A percentile compares a stretch with the other conserved stretches of the same genome.
Conservation (phyloP, 371 early-diverging fungal genomes). For the Mortierella polycephala region DNA sequence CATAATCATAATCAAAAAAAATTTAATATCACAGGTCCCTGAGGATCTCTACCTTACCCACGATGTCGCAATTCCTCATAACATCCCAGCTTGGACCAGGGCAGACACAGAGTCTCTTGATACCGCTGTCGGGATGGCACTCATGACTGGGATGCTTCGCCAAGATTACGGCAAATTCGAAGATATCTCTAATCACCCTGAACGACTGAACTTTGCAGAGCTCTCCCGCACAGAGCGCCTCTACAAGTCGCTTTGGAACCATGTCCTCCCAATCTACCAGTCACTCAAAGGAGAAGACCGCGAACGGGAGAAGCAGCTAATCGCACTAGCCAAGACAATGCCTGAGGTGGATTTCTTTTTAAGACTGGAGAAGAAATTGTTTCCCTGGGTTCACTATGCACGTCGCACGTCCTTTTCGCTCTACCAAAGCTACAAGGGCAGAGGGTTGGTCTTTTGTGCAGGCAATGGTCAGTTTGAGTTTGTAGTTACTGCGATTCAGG, state of each 20-base stretch:
- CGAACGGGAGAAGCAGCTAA: conserved; percentile 20
- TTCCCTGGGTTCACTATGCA: conserved; percentile 37
- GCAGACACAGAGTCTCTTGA: conserved; percentile 37
- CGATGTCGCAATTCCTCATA: conserved; percentile 48
- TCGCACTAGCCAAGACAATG: conserved; percentile 31
- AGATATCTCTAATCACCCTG: not conserved
- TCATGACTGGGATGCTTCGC: conserved; percentile 29
- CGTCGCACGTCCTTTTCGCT: conserved; percentile 41
- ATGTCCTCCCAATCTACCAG: conserved; percentile 36
- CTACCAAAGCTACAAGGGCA: conserved; percentile 44
- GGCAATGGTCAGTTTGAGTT: conserved; percentile 74
- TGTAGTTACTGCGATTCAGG: conserved; percentile 67
- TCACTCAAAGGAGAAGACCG: conserved; percentile 27
- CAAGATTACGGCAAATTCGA: conserved; percentile 24
- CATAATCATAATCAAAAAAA: not conserved
- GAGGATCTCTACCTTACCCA: conserved; percentile 43
- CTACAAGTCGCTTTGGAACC: conserved; percentile 48
- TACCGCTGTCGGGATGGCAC: conserved; percentile 22
- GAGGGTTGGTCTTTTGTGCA: conserved; percentile 78
- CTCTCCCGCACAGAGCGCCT: conserved; percentile 29
- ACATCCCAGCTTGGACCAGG: conserved; percentile 41
- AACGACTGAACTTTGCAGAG: conserved; percentile 30
- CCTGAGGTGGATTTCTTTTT: conserved; percentile 42
- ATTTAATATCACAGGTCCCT: conserved; percentile 28
- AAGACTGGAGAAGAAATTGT: conserved; percentile 34